These are phyloP conservation scores for Aphanoascus verrucosus DNA, from an alignment of 2,329 filamentous ascomycete species.

Conservation along the genomic window DNA sequence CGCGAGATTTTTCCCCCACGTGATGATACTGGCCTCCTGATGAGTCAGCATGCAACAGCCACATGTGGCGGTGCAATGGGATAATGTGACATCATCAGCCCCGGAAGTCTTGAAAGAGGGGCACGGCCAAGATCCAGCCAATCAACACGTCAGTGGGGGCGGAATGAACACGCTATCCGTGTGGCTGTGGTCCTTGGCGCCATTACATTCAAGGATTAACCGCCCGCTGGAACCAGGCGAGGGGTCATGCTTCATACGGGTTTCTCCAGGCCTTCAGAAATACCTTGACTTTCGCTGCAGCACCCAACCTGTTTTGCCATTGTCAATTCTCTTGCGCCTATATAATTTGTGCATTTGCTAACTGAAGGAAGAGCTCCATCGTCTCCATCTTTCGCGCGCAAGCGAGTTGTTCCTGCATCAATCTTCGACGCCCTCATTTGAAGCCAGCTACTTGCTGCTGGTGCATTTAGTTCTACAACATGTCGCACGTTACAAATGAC, in stretches of 20 bases:
- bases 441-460: background rate
- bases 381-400: no score
- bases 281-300: background rate
- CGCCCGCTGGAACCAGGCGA: background rate
- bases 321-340: no score
- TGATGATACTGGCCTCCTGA: background rate
- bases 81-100: background rate
- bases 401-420: no score
- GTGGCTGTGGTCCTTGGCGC: slow-evolving; percentile 6
- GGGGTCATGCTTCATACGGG: slow-evolving; percentile 1
- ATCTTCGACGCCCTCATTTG: background rate
- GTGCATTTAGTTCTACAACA: background rate
- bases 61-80: slow-evolving; percentile 8
- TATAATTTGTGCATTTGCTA: no score
- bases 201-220: background rate
- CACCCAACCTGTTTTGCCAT: background rate
- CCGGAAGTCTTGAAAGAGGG: background rate
- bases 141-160: background rate
- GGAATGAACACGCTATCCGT: background rate
- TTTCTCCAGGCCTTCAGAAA: background rate
- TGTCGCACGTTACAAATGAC: slow-evolving; percentile 21
- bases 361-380: no score
- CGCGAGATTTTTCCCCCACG: background rate
- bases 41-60: background rate
- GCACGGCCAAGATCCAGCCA: background rate